phyloP scores from a whole-genome alignment of 2,329 filamentous ascomycete genomes.

The Epichloe scottii region DNA sequence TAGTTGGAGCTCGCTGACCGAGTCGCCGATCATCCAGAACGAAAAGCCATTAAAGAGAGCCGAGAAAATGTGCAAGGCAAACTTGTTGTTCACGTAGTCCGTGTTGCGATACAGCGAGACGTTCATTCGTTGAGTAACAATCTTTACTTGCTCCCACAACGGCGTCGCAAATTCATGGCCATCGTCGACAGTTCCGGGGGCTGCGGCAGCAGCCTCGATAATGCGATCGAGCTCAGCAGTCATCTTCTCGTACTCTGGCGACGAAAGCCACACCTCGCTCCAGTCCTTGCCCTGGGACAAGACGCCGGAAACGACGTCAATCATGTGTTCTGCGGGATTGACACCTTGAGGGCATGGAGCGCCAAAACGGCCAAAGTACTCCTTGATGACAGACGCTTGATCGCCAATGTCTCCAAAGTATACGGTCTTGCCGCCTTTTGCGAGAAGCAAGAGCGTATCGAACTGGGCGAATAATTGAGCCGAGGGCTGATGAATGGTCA shows the following conservation, averaged over 20 bases:
- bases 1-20: conserved; percentile 37
- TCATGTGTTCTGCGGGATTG: conserved; percentile 69
- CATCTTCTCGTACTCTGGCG: conserved; percentile 42
- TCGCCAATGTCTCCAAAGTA: conserved; percentile 57
- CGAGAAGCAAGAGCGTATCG: conserved; percentile 50
- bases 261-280: conserved; percentile 60
- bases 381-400: conserved; percentile 38
- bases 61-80: conserved; percentile 40
- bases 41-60: conserved; percentile 49
- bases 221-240: conserved; percentile 51
- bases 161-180: conserved; percentile 63
- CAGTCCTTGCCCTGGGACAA: conserved; percentile 41
- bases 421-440: conserved; percentile 51
- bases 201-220: conserved; percentile 38
- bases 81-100: conserved; percentile 54
- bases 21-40: conserved; percentile 46
- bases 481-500: conserved; percentile 60
- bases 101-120: conserved; percentile 52
- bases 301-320: conserved; percentile 42
- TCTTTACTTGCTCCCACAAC: conserved; percentile 47
- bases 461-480: conserved; percentile 55
- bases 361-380: conserved; percentile 56
- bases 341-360: conserved; percentile 47
- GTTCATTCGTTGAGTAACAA: conserved; percentile 52
- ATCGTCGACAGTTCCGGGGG: conserved; percentile 29